Percentiles rank a stretch among this genome's conserved stretches.
phyloP scores from a whole-genome alignment of 768 basidiomycete genomes.

The Tephrocybe sp. region DNA sequence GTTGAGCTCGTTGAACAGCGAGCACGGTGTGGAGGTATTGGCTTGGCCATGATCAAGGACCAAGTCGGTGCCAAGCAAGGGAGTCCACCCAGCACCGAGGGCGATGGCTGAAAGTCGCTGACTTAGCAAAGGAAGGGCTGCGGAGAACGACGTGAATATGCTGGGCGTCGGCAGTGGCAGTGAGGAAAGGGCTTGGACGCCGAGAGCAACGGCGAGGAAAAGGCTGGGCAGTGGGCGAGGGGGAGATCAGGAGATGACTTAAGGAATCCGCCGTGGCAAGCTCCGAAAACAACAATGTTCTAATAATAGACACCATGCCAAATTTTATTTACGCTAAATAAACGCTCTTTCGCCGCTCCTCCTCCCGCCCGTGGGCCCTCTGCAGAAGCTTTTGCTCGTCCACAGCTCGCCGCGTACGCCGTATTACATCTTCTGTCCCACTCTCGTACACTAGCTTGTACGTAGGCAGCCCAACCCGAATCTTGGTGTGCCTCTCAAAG shows the following conservation, averaged over 20 bases:
- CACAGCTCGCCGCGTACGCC: constrained; percentile 35
- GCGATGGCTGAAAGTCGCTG: constrained; percentile 8
- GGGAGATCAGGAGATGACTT: constrained; percentile 12
- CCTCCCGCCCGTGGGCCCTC: constrained; percentile 45
- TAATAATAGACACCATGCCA: constrained; percentile 18
- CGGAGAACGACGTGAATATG: constrained; percentile 7
- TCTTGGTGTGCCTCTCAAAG: constrained; percentile 37
- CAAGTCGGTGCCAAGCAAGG: constrained; percentile 39
- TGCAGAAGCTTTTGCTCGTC: constrained; percentile 30
- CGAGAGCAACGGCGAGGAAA: constrained; percentile 15
- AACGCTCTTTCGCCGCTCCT: constrained; percentile 49
- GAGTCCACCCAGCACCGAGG: constrained; percentile 20
- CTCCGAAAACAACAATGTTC: constrained; percentile 17
- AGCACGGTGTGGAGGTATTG: constrained; percentile 33
- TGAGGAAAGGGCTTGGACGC: constrained; percentile 17
- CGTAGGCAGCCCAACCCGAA: constrained; percentile 55
- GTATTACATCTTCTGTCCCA: constrained; percentile 57
- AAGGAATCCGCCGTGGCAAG: constrained; percentile 7
- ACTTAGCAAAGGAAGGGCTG: constrained; percentile 4
- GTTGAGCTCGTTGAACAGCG: constrained; percentile 19
- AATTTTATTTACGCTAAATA: constrained; percentile 8
- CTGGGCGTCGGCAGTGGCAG: constrained; percentile 20
- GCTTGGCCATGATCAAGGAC: constrained; percentile 51
- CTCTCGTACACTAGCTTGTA: constrained; percentile 72
- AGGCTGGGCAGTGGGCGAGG: constrained; percentile 11